These are phyloP conservation scores for Jamesozyma hellenica DNA, from an alignment of 805 yeast genomes.

Conservation along the genomic window DNA sequence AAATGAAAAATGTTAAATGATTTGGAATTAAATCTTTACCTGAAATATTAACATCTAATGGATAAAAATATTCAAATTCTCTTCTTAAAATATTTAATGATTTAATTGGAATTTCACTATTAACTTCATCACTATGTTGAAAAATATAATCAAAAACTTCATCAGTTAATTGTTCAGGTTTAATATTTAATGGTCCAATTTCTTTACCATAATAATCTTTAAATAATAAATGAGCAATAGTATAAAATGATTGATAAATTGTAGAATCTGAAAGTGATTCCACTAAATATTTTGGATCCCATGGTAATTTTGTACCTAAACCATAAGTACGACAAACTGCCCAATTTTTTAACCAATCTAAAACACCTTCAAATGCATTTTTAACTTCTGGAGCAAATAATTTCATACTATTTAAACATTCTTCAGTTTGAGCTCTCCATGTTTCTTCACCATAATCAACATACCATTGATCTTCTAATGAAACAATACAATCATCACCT, in stretches of 20 bases:
- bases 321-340: conserved; percentile 96
- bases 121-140: conserved; percentile 50
- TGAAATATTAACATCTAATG: conserved; percentile 82
- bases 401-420: conserved; percentile 66
- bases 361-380: conserved; percentile 85
- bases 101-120: conserved; percentile 52
- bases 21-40: conserved; percentile 97
- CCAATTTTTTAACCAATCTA: conserved; percentile 97
- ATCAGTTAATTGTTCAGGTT: conserved; percentile 79
- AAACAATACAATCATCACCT: conserved; percentile 93
- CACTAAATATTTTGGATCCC: conserved; percentile 90
- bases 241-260: conserved; percentile 88
- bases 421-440: conserved; percentile 78
- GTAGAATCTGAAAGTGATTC: conserved; percentile 96
- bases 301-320: conserved; percentile 87
- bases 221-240: conserved; percentile 79
- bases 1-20: conserved; percentile 91
- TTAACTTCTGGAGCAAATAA: conserved; percentile 74
- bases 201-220: conserved; percentile 73
- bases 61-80: conserved; percentile 95
- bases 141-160: conserved; percentile 90
- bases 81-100: conserved; percentile 69
- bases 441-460: conserved; percentile 90
- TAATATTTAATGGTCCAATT: conserved; percentile 62
- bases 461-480: conserved; percentile 97